Base-by-base conservation (phyloP, 345 rosid genomes). In the Brassica rapa region DNA sequence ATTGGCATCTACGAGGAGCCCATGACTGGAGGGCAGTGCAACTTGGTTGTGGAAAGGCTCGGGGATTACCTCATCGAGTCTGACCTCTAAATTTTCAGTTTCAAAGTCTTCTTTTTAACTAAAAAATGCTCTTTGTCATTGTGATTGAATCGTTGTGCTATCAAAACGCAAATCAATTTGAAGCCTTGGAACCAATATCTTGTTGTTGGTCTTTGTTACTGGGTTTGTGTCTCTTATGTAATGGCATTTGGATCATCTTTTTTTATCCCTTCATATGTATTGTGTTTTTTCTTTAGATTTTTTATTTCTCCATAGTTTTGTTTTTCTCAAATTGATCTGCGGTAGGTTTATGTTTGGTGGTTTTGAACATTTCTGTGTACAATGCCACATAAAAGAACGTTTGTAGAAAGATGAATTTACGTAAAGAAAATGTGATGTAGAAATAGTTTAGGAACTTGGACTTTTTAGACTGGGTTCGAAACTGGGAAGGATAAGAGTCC, bases 21-120 rank as follows among this genome's bases (percentile, higher is more conserved):
- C 0, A 81, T 81, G 84, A 77, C 81, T 3, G 78, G 71, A 11
- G 84, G 72, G 43, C 84, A 81, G 62, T 81, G 84, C 81, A 81
- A 81, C 33, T 60, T 73, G 84, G 81, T 76, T 64, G 84, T 81
- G 6, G 84, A 81, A 32, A 81, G 81, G 78, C 84, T 76, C 5
- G 84, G 98, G 3, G 96, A 91, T 82, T 91, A 93, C 82, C 96
- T 93, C 33, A 29, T 86, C 1, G 98, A 93, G 0, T 91, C 89
- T 85, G 90, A 86, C 33, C 84, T 53, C 60, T 53, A 53, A 53
- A 53, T 53, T 53, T 53, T 6, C 35, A 11, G 21, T 51, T 61
- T 46, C 64, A 57, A 49, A 7, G 1, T 57, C n/a, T 57, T 10
- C 8, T 37, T 33, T 39, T 21, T 12, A 57, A 46, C 10, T 60